Base-by-base conservation (phyloP, 768 basidiomycete species). In the Pleurotus tuber-regium region DNA sequence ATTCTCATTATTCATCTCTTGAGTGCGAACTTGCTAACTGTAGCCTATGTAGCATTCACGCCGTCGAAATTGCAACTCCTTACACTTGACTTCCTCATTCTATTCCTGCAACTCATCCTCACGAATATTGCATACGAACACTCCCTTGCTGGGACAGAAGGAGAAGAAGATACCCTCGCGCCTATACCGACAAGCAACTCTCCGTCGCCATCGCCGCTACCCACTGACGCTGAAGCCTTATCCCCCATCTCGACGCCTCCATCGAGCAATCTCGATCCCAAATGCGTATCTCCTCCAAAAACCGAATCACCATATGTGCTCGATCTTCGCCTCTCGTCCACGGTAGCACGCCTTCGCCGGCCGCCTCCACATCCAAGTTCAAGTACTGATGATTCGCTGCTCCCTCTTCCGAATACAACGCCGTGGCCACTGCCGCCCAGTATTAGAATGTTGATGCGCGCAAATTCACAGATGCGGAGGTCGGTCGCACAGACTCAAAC, bases 21-120 rank as follows among this genome's bases (percentile, higher is more conserved):
- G 26, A 18, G 31, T 21, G 29, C 26, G 28, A 24, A 46, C 28
- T 10, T 26, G 35, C 43, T 54, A 28, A 59, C 35, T 24, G 9
- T 25, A 86, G 84, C 75, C 31, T 75, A 80, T 59, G 61, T 64
- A 29, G 46, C 46, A 10, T 48, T 48, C 31, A 48, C 29, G 18
- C 86, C 89, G n/a, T 84, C 86, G 33, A 86, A 74, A 64, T 53
- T 77, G 16, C 83, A 85, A 53, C 76, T 92, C 33, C 66, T 91
- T 51, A 67, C 71, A 25, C 77, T 91, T 53, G 89, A 92, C 71
- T 52, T 83, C 59, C 63, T 79, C 66, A 89, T 90, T 54, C 68
- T 90, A 31, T 63, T 73, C 54, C 73, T 89, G n/a, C 84, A 89
- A 61, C 62, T 83, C 53, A 57, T 87, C 50, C 81, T 87, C 67